Percentiles rank a stretch among this genome's conserved stretches.
Evolutionary conservation across 1,284 basidiomycete genomes (phyloP).

Genomic region (Violaceomyces palustris): DNA sequence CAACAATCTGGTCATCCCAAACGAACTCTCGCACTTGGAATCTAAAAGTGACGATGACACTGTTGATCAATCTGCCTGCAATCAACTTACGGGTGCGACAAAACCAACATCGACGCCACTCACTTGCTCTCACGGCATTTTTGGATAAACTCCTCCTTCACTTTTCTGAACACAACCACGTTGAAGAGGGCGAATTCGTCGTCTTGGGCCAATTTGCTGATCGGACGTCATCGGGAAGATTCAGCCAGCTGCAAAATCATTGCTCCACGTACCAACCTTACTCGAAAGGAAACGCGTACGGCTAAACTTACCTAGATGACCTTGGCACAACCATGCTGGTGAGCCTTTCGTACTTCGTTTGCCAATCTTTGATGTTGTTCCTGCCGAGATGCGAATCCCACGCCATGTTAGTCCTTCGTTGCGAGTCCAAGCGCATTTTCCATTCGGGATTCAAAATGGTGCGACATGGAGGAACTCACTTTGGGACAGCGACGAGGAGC

Average conservation of each 20-base stretch:
- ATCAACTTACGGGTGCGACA: no score
- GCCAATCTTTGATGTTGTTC: conserved; percentile 81
- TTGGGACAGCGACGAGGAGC: conserved; percentile 86
- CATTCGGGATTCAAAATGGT: no score
- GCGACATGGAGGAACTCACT: conserved; percentile 66
- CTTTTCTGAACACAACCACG: conserved; percentile 84
- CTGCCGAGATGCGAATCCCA: no score
- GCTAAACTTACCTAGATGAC: conserved; percentile 59
- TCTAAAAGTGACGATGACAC: conserved; percentile 56
- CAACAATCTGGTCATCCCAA: conserved; percentile 80
- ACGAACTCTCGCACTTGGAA: conserved; percentile 90
- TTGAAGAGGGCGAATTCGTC: conserved; percentile 83
- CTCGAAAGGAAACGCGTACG: neutral
- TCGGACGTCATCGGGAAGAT: neutral
- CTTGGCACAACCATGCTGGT: conserved; percentile 91
- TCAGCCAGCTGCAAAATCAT: neutral
- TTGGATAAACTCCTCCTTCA: conserved; percentile 86
- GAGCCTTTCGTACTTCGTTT: conserved; percentile 78
- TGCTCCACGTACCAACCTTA: neutral
- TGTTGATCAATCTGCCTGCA: no score
- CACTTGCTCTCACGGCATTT: conserved; percentile 94
- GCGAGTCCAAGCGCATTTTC: no score
- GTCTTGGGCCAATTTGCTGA: conserved; percentile 67
- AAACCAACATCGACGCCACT: conserved; percentile 7
- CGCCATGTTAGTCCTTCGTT: no score